Conservation (phyloP, 1,284 basidiomycete genomes). For the Salmacisia buchloeana region DNA sequence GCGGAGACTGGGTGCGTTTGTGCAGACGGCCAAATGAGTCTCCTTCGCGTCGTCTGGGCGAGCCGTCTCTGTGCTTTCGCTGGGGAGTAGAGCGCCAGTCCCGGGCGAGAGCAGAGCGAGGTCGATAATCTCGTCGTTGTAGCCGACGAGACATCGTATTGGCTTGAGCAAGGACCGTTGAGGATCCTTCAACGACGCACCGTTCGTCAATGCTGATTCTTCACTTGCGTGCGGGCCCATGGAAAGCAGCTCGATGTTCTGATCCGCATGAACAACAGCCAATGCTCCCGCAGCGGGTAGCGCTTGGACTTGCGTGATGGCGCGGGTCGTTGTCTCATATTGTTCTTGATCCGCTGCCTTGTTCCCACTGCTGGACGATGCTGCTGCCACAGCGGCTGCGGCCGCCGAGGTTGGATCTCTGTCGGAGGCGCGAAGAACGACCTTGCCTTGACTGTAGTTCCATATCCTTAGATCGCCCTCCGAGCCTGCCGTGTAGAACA, state of each 20-base stretch:
- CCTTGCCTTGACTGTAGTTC: conserved; percentile 21
- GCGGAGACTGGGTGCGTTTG: conserved; percentile 87
- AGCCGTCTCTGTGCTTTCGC: conserved; percentile 28
- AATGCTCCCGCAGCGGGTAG: conserved; percentile 49
- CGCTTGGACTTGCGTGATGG: conserved; percentile 35
- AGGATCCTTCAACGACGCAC: background rate
- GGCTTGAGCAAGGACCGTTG: conserved; percentile 64
- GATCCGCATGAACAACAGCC: conserved; percentile 82
- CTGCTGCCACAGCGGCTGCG: background rate
- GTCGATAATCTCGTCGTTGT: conserved; percentile 97
- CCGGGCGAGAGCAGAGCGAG: conserved; percentile 52
- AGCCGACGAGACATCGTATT: conserved; percentile 73
- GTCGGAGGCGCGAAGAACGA: conserved; percentile 13
- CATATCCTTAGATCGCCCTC: conserved; percentile 35
- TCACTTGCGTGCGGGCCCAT: conserved; percentile 1
- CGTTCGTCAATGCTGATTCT: background rate
- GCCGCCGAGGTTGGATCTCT: conserved; percentile 2
- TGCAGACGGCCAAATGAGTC: conserved; percentile 81
- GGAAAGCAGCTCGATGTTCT: conserved; percentile 77
- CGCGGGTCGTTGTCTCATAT: conserved; percentile 31
- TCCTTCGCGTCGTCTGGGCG: conserved; percentile 50
- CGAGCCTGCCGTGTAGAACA: conserved; percentile 41
- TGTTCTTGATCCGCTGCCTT: conserved; percentile 19
- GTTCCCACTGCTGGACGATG: background rate
- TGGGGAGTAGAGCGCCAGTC: conserved; percentile 33